Conservation (phyloP, 83 land plant species). For the Thuja plicata region DNA sequence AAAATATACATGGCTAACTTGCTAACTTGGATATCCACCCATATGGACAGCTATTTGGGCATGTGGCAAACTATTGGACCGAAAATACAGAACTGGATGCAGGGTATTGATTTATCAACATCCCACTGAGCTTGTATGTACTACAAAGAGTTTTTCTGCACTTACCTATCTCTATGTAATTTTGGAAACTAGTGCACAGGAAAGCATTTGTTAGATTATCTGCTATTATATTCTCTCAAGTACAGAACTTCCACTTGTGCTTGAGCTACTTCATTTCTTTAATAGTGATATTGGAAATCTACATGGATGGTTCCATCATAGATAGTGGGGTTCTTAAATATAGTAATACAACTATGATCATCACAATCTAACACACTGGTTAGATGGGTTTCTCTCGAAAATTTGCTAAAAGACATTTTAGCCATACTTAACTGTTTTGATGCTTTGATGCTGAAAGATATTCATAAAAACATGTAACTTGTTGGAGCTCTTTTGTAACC, state of each 20-base stretch:
- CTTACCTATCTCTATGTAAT: background rate
- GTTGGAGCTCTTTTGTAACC: background rate
- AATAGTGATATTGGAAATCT: background rate
- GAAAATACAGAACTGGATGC: background rate
- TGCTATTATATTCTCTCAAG: background rate
- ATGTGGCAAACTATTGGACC: background rate
- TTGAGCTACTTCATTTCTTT: background rate
- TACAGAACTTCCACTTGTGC: background rate
- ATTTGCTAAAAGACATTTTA: too few species aligned
- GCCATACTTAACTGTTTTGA: background rate
- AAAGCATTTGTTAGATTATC: background rate
- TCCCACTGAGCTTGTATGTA: background rate
- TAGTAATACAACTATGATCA: too few species aligned
- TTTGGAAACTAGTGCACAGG: background rate
- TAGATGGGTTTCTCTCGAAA: background rate
- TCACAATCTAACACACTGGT: too few species aligned
- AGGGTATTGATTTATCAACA: background rate
- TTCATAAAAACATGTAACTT: background rate
- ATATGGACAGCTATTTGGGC: background rate
- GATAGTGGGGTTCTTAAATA: background rate
- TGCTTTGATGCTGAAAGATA: background rate
- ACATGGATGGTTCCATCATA: background rate
- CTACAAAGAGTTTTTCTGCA: background rate
- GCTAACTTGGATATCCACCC: too few species aligned
- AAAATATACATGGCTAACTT: too few species aligned